Evolutionary conservation across 2,329 filamentous ascomycete species (phyloP), one percentile per base, ranked within the genome.

Genomic region (Aspergillus neotritici): DNA sequence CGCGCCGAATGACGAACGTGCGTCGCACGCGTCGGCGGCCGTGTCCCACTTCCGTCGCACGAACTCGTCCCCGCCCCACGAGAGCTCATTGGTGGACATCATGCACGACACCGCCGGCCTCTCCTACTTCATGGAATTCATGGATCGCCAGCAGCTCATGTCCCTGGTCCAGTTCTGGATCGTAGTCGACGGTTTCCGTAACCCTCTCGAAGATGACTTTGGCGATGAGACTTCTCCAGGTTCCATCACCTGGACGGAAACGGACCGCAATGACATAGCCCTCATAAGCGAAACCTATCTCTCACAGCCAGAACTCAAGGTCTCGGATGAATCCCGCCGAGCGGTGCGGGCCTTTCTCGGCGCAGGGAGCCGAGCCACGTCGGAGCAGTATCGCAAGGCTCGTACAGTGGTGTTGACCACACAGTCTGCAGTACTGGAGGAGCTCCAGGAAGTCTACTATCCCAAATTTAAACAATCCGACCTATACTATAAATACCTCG

Each of bases 121-220:
- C 7, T 97, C 93, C 2, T 98, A 95, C 63, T 97, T 98, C 69
- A 98, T 98, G 93, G 93, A 98, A 63, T 97, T 89, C 60, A 98
- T 98, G 93, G 93, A 98, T 63, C 83, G 93, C 33, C 86, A 90
- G 61, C 77, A 79, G 12, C 74, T 91, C 17, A 91, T 97, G 84
- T 79, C 86, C 11, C 71, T 96, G 36, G 90, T 98, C 5, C 93
- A 98, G 59, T 98, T 97, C 65, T 98, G 91, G 89, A 83, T 98
- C 32, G 93, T 97, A 3, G 93, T 97, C 5, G 93, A 98, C 67
- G 91, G 93, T 0, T 88, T 97, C 55, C 85, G 94, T 33, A 95
- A 94, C 55, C 94, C 93, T 0, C 71, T 98, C 3, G 93, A 98
- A 66, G 87, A 91, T 51, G 84, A 87, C 56, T 83, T 84, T 30